Conservation (phyloP, 371 early-diverging fungal genomes). For the Mucor racemosus region DNA sequence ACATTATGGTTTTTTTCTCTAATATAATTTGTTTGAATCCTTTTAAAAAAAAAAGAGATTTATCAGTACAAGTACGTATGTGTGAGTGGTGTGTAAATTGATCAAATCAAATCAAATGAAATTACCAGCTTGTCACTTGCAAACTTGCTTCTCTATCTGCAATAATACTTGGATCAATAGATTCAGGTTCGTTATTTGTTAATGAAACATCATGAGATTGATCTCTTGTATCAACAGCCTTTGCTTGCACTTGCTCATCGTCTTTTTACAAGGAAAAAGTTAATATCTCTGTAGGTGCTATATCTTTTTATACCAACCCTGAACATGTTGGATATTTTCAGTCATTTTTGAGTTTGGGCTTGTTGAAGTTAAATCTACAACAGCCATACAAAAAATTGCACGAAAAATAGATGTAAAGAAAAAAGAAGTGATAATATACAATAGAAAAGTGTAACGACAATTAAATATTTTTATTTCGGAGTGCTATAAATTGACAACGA, state of each 20-base stretch:
- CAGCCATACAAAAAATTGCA: too few relatives aligned
- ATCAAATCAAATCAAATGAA: not conserved
- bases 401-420: not conserved
- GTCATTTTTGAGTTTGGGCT: not conserved
- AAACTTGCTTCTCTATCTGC: conserved; percentile 35
- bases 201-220: not conserved
- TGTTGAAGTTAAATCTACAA: not conserved
- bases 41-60: conserved; percentile 22
- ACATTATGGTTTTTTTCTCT: conserved; percentile 57
- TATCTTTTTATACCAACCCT: not conserved
- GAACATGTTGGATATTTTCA: not conserved
- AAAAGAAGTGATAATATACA: not conserved
- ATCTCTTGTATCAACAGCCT: not conserved
- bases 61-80: too few relatives aligned
- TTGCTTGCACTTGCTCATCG: not conserved
- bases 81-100: too few relatives aligned
- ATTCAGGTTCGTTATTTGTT: conserved; percentile 2
- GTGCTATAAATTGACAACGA: conserved; percentile 16
- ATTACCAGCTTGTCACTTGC: conserved; percentile 34
- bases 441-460: not conserved
- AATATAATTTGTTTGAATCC: conserved; percentile 63
- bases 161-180: conserved; percentile 21
- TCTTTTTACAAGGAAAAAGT: too few relatives aligned
- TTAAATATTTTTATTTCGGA: conserved; percentile 14
- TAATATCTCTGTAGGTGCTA: too few relatives aligned